Conservation (phyloP, 345 rosid genomes). For the Sisymbrium irio region DNA sequence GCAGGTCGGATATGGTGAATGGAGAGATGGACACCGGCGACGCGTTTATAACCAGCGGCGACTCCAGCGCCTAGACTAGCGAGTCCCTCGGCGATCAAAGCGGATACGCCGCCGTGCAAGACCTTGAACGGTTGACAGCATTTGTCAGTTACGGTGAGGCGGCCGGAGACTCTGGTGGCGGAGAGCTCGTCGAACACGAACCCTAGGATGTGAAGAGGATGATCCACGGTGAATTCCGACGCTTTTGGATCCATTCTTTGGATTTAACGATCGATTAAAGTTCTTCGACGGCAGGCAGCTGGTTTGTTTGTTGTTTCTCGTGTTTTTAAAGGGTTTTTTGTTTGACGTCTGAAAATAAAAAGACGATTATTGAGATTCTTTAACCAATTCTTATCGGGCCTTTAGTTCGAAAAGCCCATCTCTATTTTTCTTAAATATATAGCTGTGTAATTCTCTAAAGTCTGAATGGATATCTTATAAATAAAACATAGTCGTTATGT, state of each 20-base stretch:
- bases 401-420: background rate
- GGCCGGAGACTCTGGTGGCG: constrained; percentile 58
- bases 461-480: no score
- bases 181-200: constrained; percentile 54
- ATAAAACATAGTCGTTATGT: no score
- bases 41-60: constrained; percentile 67
- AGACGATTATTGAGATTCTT: background rate
- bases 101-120: constrained; percentile 93
- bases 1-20: constrained; percentile 80
- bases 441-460: no score
- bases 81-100: constrained; percentile 71
- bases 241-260: constrained; percentile 35
- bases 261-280: constrained; percentile 11
- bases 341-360: background rate
- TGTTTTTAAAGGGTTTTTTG: background rate
- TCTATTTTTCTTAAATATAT: background rate
- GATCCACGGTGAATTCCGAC: constrained; percentile 35
- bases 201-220: constrained; percentile 47
- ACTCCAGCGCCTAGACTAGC: constrained; percentile 91
- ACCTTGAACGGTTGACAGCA: constrained; percentile 90
- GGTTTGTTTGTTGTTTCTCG: background rate
- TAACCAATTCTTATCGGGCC: background rate
- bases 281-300: background rate
- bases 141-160: constrained; percentile 49
- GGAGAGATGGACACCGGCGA: constrained; percentile 85